phyloP scores from a whole-genome alignment of 768 basidiomycete species.

The Tricholoma sp. region DNA sequence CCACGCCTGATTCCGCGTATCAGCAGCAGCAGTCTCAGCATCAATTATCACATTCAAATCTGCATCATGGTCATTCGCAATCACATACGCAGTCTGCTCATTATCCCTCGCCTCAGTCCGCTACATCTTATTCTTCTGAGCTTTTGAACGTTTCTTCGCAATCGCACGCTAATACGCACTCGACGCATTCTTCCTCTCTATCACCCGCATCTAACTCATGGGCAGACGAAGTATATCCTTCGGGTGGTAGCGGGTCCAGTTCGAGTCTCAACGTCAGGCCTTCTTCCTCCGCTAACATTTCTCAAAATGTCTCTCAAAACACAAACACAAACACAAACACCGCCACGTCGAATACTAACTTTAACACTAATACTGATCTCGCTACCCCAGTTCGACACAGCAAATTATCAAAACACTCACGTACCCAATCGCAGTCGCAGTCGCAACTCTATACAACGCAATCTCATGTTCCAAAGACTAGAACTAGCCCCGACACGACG shows the following conservation, averaged over 20 bases:
- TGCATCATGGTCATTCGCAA: neutral
- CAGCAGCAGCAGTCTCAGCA: constrained; percentile 18
- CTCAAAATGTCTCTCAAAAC: constrained; percentile 1
- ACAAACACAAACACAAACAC: neutral
- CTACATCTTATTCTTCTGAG: constrained; percentile 4
- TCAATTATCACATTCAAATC: constrained; percentile 7
- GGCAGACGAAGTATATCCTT: constrained; percentile 15
- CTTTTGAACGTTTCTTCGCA: neutral
- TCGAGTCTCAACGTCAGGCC: neutral
- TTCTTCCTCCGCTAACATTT: neutral
- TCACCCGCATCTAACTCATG: constrained; percentile 17
- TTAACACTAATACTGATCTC: neutral
- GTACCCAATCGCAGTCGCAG: neutral
- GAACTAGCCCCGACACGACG: neutral
- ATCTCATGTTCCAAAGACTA: constrained; percentile 1
- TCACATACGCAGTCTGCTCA: constrained; percentile 7
- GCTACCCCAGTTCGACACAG: neutral
- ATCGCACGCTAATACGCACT: constrained; percentile 8
- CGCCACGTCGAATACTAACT: neutral
- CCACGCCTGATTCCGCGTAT: constrained; percentile 24
- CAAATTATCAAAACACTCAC: constrained; percentile 1
- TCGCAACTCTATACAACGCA: neutral
- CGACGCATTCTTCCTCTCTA: constrained; percentile 15
- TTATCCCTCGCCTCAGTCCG: constrained; percentile 1
- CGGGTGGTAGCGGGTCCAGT: neutral